These are phyloP conservation scores for Leishmania amazonensis DNA, from an alignment of 208 protist genomes.

Conservation along the genomic window DNA sequence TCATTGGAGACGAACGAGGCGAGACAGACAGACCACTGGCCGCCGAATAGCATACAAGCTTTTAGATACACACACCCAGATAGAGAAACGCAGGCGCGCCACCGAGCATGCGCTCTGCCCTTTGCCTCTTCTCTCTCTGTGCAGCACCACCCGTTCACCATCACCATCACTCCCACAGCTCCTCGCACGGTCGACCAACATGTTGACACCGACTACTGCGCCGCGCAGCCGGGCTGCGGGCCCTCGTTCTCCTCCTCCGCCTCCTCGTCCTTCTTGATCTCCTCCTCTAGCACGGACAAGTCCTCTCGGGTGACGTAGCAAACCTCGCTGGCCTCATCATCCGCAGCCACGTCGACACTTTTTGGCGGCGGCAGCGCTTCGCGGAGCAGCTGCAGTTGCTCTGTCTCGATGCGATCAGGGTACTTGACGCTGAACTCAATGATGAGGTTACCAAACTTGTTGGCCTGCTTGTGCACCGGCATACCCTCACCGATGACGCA, in stretches of 20 bases:
- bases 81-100: background rate
- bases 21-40: background rate
- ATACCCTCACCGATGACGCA: slow-evolving; percentile 80
- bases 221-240: slow-evolving; percentile 38
- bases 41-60: background rate
- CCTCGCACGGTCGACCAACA: no score
- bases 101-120: background rate
- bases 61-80: slow-evolving; percentile 4
- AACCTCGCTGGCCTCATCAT: slow-evolving; percentile 35
- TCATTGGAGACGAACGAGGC: background rate
- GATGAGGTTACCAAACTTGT: slow-evolving; percentile 64
- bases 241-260: slow-evolving; percentile 51
- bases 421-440: slow-evolving; percentile 77
- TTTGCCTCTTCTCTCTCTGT: background rate
- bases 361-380: slow-evolving; percentile 52
- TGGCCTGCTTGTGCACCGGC: slow-evolving; percentile 40
- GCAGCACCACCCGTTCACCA: background rate
- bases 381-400: slow-evolving; percentile 45
- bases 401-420: slow-evolving; percentile 45
- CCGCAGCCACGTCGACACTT: slow-evolving; percentile 30
- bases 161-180: background rate
- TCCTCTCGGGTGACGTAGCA: slow-evolving; percentile 64
- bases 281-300: slow-evolving; percentile 31
- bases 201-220: slow-evolving; percentile 37
- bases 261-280: slow-evolving; percentile 56